These are phyloP conservation scores for Leucosporidium creatinivorum DNA, from an alignment of 768 basidiomycete genomes.

Conservation along the genomic window DNA sequence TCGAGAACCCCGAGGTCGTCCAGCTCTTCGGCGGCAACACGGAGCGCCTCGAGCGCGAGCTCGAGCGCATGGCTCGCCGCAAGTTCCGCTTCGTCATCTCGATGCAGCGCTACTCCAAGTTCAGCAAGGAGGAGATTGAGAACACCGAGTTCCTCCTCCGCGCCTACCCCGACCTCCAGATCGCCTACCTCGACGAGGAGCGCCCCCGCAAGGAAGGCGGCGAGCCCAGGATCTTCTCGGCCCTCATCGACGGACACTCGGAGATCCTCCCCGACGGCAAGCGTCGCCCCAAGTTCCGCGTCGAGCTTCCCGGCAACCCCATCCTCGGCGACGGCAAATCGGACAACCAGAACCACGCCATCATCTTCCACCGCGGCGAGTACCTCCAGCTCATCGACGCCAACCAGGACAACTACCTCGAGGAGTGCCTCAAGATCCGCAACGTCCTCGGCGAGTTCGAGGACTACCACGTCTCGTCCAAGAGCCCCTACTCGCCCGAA, in stretches of 20 bases:
- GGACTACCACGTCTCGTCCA: constrained; percentile 72
- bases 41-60: constrained; percentile 87
- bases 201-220: constrained; percentile 87
- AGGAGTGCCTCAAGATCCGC: constrained; percentile 98
- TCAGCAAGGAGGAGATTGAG: constrained; percentile 98
- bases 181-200: constrained; percentile 97
- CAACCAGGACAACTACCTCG: constrained; percentile 99
- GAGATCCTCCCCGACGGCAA: constrained; percentile 86
- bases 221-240: constrained; percentile 89
- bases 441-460: constrained; percentile 98
- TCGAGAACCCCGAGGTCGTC: constrained; percentile 98
- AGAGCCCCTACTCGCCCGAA: constrained; percentile 71
- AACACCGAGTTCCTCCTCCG: constrained; percentile 96
- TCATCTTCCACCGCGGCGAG: constrained; percentile 98
- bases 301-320: constrained; percentile 96
- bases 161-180: constrained; percentile 96
- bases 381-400: constrained; percentile 99
- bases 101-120: constrained; percentile 99
- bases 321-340: constrained; percentile 99
- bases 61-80: constrained; percentile 93
- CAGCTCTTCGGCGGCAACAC: constrained; percentile 96
- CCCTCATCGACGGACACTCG: constrained; percentile 94
- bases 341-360: constrained; percentile 99
- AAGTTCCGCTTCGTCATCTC: constrained; percentile 99
- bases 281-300: constrained; percentile 90